A percentile compares a stretch with the other conserved stretches of the same genome.
Conservation (phyloP, 257 asterid species). For the Solanum piurae region DNA sequence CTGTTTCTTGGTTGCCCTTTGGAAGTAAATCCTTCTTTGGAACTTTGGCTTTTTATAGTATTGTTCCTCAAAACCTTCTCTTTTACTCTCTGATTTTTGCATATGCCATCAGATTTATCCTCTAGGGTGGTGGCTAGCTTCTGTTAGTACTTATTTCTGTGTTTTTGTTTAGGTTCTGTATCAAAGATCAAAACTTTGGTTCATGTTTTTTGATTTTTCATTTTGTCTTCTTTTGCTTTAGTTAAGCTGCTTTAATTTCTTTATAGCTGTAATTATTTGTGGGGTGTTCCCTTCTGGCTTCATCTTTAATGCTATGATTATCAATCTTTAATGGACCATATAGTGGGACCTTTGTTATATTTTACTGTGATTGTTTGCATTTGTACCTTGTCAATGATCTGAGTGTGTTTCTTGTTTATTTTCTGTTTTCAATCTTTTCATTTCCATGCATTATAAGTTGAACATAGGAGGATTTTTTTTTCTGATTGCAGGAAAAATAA, state of each 20-base stretch:
- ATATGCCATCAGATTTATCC: background rate
- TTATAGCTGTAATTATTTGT: background rate
- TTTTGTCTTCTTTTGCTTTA: background rate
- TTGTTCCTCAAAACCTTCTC: background rate
- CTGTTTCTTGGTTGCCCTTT: background rate
- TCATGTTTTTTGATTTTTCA: background rate
- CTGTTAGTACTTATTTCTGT: background rate
- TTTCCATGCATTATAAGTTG: slow-evolving; percentile 1
- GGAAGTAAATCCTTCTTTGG: background rate
- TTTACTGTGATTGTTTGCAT: background rate
- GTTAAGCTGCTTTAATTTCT: background rate
- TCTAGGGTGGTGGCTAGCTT: background rate
- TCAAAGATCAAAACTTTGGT: background rate
- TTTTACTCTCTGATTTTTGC: background rate
- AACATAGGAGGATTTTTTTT: background rate
- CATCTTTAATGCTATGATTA: background rate
- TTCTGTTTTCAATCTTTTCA: slow-evolving; percentile 8
- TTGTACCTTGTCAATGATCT: background rate
- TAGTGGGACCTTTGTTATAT: background rate
- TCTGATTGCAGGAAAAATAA: background rate
- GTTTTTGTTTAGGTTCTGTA: background rate
- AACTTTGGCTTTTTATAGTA: background rate
- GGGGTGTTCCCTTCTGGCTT: background rate
- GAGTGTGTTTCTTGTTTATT: background rate
- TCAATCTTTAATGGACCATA: background rate